A percentile compares a stretch with the other conserved stretches of the same genome.
Evolutionary conservation across 176 grass and related monocot genomes (phyloP).

Genomic region (Tillandsia leiboldiana): DNA sequence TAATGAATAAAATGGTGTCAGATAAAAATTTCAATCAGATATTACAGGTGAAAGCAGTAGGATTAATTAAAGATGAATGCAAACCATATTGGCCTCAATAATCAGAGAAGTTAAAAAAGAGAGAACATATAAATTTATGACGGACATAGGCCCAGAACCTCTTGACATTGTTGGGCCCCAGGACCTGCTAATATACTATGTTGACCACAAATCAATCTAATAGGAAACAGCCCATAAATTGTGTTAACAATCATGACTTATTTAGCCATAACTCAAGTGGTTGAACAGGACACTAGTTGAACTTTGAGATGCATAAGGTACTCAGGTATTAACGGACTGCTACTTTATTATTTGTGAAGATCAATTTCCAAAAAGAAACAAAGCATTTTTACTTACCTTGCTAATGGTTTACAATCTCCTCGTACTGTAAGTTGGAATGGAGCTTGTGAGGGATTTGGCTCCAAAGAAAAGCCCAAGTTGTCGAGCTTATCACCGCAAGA

Average conservation of each 20-base stretch:
- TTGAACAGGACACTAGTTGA: too few relatives aligned
- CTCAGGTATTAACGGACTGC: background rate
- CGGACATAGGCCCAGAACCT: too few relatives aligned
- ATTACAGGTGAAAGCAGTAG: background rate
- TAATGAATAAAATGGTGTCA: background rate
- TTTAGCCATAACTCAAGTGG: too few relatives aligned
- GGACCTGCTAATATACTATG: too few relatives aligned
- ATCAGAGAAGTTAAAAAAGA: background rate
- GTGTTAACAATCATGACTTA: too few relatives aligned
- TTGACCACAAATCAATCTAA: too few relatives aligned
- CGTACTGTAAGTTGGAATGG: constrained; percentile 4
- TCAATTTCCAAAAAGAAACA: background rate
- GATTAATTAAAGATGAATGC: background rate
- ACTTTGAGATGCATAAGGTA: background rate
- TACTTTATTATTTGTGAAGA: background rate
- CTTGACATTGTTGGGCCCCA: too few relatives aligned
- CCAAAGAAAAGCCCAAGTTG: constrained; percentile 54
- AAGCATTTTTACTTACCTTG: constrained; percentile 29
- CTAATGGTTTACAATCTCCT: constrained; percentile 30
- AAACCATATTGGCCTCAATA: background rate
- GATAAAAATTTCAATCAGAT: background rate
- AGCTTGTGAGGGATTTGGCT: constrained; percentile 38
- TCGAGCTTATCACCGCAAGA: constrained; percentile 42
- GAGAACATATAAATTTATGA: background rate
- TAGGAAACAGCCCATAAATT: too few relatives aligned